These are phyloP conservation scores for Globisporangium okanoganense DNA, from an alignment of 352 stramenopile species.

Conservation along the genomic window DNA sequence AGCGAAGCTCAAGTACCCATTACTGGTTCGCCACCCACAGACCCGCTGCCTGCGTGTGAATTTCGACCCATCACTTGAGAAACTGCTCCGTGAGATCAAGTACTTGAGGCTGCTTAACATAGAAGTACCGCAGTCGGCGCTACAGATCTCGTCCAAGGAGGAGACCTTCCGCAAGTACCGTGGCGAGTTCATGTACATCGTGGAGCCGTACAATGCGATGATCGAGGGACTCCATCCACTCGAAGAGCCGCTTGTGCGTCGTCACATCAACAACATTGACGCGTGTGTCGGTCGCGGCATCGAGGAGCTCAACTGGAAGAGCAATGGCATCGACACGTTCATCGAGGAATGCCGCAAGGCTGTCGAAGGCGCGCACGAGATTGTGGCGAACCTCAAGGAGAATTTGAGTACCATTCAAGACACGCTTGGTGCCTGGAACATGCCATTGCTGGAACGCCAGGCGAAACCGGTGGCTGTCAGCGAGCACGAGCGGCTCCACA, in stretches of 20 bases:
- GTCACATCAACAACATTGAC: slow-evolving; percentile 97
- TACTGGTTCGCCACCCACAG: slow-evolving; percentile 89
- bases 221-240: slow-evolving; percentile 95
- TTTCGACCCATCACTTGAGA: slow-evolving; percentile 96
- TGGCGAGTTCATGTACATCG: slow-evolving; percentile 96
- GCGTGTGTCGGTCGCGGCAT: slow-evolving; percentile 91
- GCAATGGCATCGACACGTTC: slow-evolving; percentile 89
- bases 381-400: slow-evolving; percentile 96
- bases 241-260: slow-evolving; percentile 94
- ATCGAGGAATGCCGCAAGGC: slow-evolving; percentile 90
- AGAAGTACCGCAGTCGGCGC: slow-evolving; percentile 91
- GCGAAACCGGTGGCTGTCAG: slow-evolving; percentile 94
- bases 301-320: slow-evolving; percentile 96
- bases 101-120: slow-evolving; percentile 95
- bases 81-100: slow-evolving; percentile 97
- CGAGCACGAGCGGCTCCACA: slow-evolving; percentile 95
- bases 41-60: slow-evolving; percentile 94
- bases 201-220: slow-evolving; percentile 97
- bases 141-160: slow-evolving; percentile 95
- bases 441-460: slow-evolving; percentile 93
- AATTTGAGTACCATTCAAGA: slow-evolving; percentile 94
- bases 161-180: slow-evolving; percentile 96
- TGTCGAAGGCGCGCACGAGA: slow-evolving; percentile 89
- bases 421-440: slow-evolving; percentile 92
- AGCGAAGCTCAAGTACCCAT: slow-evolving; percentile 93